These are phyloP conservation scores for Eucalyptus rudis DNA, from an alignment of 345 rosid species.

Conservation along the genomic window DNA sequence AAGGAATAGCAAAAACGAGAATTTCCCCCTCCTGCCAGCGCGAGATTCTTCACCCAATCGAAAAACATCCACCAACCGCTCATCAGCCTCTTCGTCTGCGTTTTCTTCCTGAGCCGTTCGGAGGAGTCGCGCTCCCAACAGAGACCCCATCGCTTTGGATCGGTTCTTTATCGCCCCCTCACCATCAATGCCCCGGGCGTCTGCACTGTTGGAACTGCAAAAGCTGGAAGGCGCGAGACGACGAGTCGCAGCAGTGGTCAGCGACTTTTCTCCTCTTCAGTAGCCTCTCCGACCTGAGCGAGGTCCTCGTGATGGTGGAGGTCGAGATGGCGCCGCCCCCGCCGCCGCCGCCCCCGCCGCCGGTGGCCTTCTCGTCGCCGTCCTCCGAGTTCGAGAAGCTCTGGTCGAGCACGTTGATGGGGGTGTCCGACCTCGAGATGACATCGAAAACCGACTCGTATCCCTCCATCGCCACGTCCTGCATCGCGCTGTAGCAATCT, in stretches of 20 bases:
- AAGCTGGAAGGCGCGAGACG: background rate
- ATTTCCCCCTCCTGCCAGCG: background rate
- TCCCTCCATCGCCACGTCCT: conserved; percentile 16
- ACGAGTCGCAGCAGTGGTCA: background rate
- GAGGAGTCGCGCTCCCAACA: background rate
- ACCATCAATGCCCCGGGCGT: background rate
- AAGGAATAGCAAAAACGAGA: background rate
- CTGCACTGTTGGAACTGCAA: conserved; percentile 9
- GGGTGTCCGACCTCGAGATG: conserved; percentile 27
- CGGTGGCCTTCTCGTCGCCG: background rate
- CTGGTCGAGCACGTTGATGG: conserved; percentile 29
- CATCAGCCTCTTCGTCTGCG: background rate
- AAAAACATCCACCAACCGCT: background rate
- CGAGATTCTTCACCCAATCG: background rate
- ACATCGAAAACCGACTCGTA: conserved; percentile 10
- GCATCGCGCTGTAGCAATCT: conserved; percentile 20
- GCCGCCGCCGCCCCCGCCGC: background rate
- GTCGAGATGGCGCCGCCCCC: background rate
- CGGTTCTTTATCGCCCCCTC: background rate
- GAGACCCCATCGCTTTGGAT: background rate
- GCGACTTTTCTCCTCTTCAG: background rate
- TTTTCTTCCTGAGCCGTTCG: background rate
- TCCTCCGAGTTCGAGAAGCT: background rate
- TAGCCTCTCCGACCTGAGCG: background rate
- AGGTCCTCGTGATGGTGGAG: conserved; percentile 18